Percentiles rank a stretch among this genome's conserved stretches.
Evolutionary conservation across 2,329 filamentous ascomycete genomes (phyloP).

Genomic region (Aphanocladium album): DNA sequence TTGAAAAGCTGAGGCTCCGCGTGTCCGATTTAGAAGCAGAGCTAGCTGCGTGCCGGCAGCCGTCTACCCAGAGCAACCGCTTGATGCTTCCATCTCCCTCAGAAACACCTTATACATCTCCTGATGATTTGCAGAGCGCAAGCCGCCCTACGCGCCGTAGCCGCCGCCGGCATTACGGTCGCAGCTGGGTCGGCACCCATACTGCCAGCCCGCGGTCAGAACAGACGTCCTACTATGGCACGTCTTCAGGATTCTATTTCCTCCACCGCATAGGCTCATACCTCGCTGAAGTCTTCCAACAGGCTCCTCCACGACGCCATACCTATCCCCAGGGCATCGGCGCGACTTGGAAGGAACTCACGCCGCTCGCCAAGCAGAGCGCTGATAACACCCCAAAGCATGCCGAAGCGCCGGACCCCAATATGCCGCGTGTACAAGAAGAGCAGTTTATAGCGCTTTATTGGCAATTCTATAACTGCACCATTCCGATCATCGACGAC

Average conservation of each 20-base stretch:
- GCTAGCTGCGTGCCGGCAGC: background rate
- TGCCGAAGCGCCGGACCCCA: background rate
- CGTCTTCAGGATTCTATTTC: constrained; percentile 41
- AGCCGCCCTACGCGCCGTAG: background rate
- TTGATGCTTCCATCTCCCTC: background rate
- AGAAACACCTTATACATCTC: background rate
- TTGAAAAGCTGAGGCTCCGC: background rate
- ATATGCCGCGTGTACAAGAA: constrained; percentile 37
- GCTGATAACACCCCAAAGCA: background rate
- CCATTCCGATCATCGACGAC: constrained; percentile 38
- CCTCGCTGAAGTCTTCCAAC: constrained; percentile 28
- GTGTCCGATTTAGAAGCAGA: background rate
- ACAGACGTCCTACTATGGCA: constrained; percentile 37
- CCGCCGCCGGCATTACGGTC: background rate
- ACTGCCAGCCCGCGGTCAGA: constrained; percentile 30
- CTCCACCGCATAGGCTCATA: constrained; percentile 36
- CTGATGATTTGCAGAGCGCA: background rate
- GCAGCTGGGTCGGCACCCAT: constrained; percentile 28
- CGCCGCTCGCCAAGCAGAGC: background rate
- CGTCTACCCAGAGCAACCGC: background rate
- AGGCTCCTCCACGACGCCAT: constrained; percentile 16
- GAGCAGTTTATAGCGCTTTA: constrained; percentile 42
- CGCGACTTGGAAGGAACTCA: background rate
- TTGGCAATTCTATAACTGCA: constrained; percentile 40
- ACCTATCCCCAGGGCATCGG: background rate